Conservation (phyloP, 495 filamentous ascomycete genomes). For the Xylaria venustula region DNA sequence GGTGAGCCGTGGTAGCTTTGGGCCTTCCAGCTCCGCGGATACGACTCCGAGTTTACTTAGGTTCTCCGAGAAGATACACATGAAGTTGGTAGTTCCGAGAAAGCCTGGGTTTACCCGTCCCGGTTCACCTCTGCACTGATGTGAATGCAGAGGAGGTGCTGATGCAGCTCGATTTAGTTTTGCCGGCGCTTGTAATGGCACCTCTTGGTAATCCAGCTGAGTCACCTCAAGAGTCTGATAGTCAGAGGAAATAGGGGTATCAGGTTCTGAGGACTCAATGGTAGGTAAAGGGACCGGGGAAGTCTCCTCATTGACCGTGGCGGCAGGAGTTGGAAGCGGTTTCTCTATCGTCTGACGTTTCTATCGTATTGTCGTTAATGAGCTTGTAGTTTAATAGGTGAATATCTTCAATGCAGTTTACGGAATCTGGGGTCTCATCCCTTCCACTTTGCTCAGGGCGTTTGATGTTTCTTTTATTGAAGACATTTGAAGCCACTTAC, state of each 20-base stretch:
- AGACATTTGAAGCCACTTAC: constrained; percentile 15
- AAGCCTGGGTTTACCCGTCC: constrained; percentile 21
- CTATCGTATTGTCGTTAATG: constrained; percentile 1
- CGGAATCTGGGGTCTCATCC: not conserved
- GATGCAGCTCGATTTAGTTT: constrained; percentile 29
- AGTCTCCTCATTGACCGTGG: constrained; percentile 3
- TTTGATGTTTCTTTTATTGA: not conserved
- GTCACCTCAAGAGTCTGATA: not conserved
- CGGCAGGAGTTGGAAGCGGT: constrained; percentile 1
- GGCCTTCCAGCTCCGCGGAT: constrained; percentile 15
- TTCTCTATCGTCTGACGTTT: constrained; percentile 4
- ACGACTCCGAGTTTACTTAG: constrained; percentile 19
- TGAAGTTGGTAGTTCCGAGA: constrained; percentile 27
- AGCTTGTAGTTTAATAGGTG: not conserved
- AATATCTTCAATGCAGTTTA: not conserved
- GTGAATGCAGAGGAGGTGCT: constrained; percentile 27
- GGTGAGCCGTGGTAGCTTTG: constrained; percentile 19
- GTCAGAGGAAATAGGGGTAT: not conserved
- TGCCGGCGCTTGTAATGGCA: not conserved
- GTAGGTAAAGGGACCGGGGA: not conserved
- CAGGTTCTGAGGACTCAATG: constrained; percentile 2
- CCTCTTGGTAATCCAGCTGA: not conserved
- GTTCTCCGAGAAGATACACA: constrained; percentile 30
- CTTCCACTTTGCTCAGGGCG: not conserved
- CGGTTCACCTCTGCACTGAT: constrained; percentile 12